These are phyloP conservation scores for Pseudofabraea citricarpa DNA, from an alignment of 2,329 filamentous ascomycete species.

Conservation along the genomic window DNA sequence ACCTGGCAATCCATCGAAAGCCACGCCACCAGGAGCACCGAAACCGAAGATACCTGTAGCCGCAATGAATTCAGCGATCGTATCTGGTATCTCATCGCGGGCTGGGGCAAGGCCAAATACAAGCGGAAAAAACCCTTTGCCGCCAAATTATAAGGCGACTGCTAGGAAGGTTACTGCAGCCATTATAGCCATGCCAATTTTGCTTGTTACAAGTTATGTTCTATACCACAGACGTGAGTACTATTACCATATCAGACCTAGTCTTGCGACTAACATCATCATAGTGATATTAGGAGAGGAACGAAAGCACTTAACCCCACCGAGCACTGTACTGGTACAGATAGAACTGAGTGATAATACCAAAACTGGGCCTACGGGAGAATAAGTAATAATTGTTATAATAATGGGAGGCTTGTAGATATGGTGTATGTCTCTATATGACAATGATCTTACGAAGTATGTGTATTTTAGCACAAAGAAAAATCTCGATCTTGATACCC, in stretches of 20 bases:
- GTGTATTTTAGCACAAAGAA: not conserved
- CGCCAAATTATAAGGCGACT: slow-evolving; percentile 21
- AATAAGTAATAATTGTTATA: no score
- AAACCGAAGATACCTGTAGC: slow-evolving; percentile 17
- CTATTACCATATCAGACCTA: not conserved
- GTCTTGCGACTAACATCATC: not conserved
- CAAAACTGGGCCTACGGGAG: no score
- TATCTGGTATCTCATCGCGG: slow-evolving; percentile 20
- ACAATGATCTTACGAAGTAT: no score
- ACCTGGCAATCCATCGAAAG: not conserved
- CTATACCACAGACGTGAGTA: slow-evolving; percentile 27
- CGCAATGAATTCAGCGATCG: slow-evolving; percentile 23
- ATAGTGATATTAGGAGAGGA: slow-evolving; percentile 11
- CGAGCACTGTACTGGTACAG: no score
- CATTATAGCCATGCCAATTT: slow-evolving; percentile 27
- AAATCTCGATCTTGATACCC: not conserved
- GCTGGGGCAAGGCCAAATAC: slow-evolving; percentile 20
- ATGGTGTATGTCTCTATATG: no score
- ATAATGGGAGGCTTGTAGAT: no score
- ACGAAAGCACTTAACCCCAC: slow-evolving; percentile 6
- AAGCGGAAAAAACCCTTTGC: slow-evolving; percentile 14
- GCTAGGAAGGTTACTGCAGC: slow-evolving; percentile 25
- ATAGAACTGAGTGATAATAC: no score
- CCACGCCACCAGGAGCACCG: not conserved
- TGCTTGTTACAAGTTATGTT: slow-evolving; percentile 27